Base-by-base conservation (phyloP, 2,329 filamentous ascomycete species). In the Colletotrichum sansevieriae region DNA sequence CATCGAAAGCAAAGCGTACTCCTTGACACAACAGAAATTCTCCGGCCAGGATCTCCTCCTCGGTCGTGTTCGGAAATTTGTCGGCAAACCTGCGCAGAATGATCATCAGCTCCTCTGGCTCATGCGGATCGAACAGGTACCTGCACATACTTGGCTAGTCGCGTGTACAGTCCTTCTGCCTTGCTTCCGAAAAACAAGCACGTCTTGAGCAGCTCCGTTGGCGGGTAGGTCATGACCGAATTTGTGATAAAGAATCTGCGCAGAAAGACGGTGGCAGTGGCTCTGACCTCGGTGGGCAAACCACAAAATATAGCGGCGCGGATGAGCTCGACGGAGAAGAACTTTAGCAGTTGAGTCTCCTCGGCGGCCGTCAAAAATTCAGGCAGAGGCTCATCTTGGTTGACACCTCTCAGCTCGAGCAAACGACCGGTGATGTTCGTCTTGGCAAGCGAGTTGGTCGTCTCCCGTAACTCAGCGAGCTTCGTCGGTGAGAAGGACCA, bases 231-330 rank as follows among this genome's bases (percentile, higher is more conserved):
- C 93, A 98, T 97, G 75, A 95, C 89, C 46, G 93, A 97, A 81
- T 98, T 97, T 76, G 92, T 95, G 43, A 97, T 87, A 83, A 98
- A 99, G 85, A 99, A 98, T 66, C 96, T 92, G 64, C 93, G 92
- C 69, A 99, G 87, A 78, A 97, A 98, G 76, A 97, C 90, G 70
- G 95, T 92, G 3, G 94, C 93, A 7, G 95, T 97, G 29, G 92
- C 90, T 25, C 74, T 64, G 18, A 75, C 73, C 43, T 75, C 74
- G 71, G 83, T 84, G 6, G 83, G 82, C 47, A 85, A 76, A 39
- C 85, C 81, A 73, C 83, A 85, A 73, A 87, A 87, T 60, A 84
- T 81, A 20, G 85, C 86, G 3, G 87, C 87, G 41, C 86, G 84
- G 49, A 89, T 81, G 3, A 88, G 83, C 74, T 89, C 86, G 58